Evolutionary conservation across 257 asterid species (phyloP), one percentile per base, ranked within the genome.

Genomic region (Forsythia suspensa): DNA sequence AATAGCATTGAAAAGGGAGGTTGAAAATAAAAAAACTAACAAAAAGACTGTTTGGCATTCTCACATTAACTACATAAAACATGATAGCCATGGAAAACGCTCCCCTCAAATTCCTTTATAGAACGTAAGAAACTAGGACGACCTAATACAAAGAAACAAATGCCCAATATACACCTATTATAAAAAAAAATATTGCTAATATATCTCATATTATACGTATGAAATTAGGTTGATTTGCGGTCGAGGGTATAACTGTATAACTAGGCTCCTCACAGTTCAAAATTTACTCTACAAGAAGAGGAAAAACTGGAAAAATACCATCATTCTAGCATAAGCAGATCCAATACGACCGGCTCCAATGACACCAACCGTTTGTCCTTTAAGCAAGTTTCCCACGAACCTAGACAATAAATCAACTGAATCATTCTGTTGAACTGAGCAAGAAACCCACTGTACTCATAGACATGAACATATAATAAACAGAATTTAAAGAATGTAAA

Each of bases 261-360:
- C 24, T 18, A 52, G 24, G 8, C 9, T 52, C 63, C 63, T 18
- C 71, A 39, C 6, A 43, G 11, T 43, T 65, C n/a, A 1, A 18
- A 15, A 52, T 4, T 4, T 52, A 52, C 6, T 16, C 8, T n/a
- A 52, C 1, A 52, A 21, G 63, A 52, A 52, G 24, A 52, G 36
- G 43, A 75, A 44, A 12, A 16, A 29, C 18, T 9, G 13, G 15
- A 29, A 72, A 73, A 73, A 74, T 89, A 91, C 98, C 99, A 95
- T 95, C 98, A 93, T 95, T 92, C 99, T 91, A 75, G 99, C 99
- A 82, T 95, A 95, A 43, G 99, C 98, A 75, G 99, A 95, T 46
- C 98, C 98, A 74, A 95, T 95, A 4, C 98, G 97, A 82, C 99
- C 99, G 1, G 99, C 98, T 81, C 99, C 99, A 75, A 95, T 95